Base-by-base conservation (phyloP, 495 filamentous ascomycete species). In the Annulohypoxylon moriforme region DNA sequence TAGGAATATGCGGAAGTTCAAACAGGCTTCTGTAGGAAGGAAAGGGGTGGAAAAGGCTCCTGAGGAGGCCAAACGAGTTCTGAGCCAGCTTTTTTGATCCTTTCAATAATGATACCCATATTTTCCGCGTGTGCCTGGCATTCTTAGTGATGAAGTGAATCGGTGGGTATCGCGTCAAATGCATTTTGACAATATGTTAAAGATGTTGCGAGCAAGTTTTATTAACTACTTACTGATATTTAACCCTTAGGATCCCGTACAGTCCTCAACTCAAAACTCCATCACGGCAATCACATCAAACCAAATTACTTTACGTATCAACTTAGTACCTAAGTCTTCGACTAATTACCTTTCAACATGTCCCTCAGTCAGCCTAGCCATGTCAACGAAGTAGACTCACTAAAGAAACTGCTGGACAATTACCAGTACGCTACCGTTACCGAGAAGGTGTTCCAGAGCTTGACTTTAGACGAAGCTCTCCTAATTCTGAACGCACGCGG, bases 41-140 rank as follows among this genome's bases (percentile, higher is more conserved):
- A 89, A 84, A 74, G 80, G 69, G 74, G 82, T 72, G 59, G 79
- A 77, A 14, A 82, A 80, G 50, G 80, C 89, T 73, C 86, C 85
- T 18, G 91, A 92, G 46, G 88, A 92, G 72, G 89, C 93, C 13
- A 89, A 90, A 79, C 88, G 92, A 74, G 89, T 97, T 9, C 78
- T 96, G 62, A 92, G 91, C 74, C 91, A 91, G 81, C 93, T 97
- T 60, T 97, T 96, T 77, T 91, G 76, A 85, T 59, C 27, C 56
- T 27, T n/a, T 31, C 40, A 57, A 68, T 31, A 64, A 77, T 74
- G 73, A 76, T 77, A 76, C 73, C 68, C 75, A 53, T 18, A 31
- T 11, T 33, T 60, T 71, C 33, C 38, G 25, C 44, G 60, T 47
- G 20, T 60, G 8, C 38, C 29, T 14, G 9, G 9, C 31, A 6